Evolutionary conservation across 1,284 basidiomycete species (phyloP).

Genomic region (Phylloboletellus chloephorus): DNA sequence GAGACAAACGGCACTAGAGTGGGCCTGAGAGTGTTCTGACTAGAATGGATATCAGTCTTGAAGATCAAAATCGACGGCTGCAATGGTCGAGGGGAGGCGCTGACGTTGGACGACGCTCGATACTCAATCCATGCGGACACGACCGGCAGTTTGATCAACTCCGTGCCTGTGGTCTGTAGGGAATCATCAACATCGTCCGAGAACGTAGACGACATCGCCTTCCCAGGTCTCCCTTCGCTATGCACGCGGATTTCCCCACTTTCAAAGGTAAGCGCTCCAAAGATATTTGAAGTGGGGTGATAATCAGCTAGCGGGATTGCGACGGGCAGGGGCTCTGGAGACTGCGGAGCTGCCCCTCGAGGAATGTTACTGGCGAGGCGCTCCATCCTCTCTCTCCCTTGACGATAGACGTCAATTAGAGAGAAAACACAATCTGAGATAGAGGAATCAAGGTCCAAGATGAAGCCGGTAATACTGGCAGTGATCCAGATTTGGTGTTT

Average conservation of each 20-base stretch:
- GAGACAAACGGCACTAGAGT: conserved; percentile 80
- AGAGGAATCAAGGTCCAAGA: conserved; percentile 78
- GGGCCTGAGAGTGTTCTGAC: conserved; percentile 77
- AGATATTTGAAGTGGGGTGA: conserved; percentile 54
- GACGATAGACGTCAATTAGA: conserved; percentile 78
- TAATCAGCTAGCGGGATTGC: conserved; percentile 10
- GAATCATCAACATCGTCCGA: conserved; percentile 46
- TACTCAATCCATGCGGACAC: conserved; percentile 85
- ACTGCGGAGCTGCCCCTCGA: conserved; percentile 35
- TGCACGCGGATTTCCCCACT: conserved; percentile 76
- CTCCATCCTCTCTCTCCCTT: conserved; percentile 74
- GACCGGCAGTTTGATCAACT: conserved; percentile 70
- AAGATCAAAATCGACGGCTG: conserved; percentile 62
- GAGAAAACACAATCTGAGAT: conserved; percentile 78
- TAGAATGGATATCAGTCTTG: conserved; percentile 80
- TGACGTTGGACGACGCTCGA: conserved; percentile 45
- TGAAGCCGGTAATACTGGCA: conserved; percentile 81
- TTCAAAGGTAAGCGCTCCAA: conserved; percentile 70
- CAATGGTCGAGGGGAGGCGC: conserved; percentile 26
- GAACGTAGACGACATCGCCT: conserved; percentile 32
- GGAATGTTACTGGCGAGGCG: conserved; percentile 51
- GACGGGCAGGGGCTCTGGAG: conserved; percentile 14
- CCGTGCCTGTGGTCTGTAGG: conserved; percentile 46
- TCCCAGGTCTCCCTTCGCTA: conserved; percentile 38
- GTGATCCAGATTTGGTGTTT: conserved; percentile 59